Percentiles rank a stretch among this genome's conserved stretches.
Evolutionary conservation across 805 yeast genomes (phyloP).

Genomic region (Suhomyces vadensis): DNA sequence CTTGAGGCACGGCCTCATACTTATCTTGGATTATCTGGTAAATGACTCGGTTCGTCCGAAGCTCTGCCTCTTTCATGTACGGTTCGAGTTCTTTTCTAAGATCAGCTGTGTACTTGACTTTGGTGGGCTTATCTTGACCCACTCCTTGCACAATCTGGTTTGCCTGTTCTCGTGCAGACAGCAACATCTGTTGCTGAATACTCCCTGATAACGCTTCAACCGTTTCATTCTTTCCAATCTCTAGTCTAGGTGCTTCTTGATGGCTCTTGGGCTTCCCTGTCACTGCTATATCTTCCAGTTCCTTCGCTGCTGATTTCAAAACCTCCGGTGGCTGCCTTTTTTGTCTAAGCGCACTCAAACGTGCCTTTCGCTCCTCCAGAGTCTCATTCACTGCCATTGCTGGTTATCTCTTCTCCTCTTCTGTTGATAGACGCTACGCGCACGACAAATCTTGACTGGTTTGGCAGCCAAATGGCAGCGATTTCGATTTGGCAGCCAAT

Average conservation of each 20-base stretch:
- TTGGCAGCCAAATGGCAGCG: constrained; percentile 1
- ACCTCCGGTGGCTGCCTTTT: constrained; percentile 6
- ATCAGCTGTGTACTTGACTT: constrained; percentile 26
- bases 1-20: background rate
- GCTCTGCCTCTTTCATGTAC: constrained; percentile 27
- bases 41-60: constrained; percentile 23
- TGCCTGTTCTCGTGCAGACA: constrained; percentile 14
- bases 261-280: background rate
- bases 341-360: constrained; percentile 10
- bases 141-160: constrained; percentile 4
- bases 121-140: background rate
- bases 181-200: constrained; percentile 23
- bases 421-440: background rate
- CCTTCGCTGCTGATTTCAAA: no score
- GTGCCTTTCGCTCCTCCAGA: constrained; percentile 9
- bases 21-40: constrained; percentile 25
- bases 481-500: no score
- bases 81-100: constrained; percentile 29
- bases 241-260: background rate
- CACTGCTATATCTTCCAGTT: no score
- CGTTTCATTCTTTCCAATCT: constrained; percentile 18
- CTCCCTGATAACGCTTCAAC: constrained; percentile 28
- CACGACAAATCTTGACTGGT: constrained; percentile 2
- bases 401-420: background rate
- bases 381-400: constrained; percentile 4